Evolutionary conservation across 805 yeast species (phyloP).

Genomic region (Wickerhamomyces hampshirensis): DNA sequence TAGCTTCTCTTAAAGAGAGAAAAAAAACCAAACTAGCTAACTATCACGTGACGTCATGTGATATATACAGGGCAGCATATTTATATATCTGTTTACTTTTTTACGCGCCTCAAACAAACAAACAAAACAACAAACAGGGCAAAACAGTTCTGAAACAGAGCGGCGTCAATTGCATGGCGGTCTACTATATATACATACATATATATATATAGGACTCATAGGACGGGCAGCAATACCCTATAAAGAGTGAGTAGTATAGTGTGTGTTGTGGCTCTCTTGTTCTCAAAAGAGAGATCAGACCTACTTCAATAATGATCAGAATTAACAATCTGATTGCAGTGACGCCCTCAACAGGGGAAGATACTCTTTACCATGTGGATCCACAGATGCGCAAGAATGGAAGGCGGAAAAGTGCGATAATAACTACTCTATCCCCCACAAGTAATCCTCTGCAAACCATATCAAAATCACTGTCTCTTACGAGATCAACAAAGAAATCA

Average conservation of each 20-base stretch:
- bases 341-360: conserved; percentile 6
- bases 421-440: neutral
- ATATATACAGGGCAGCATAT: too few species aligned
- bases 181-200: too few species aligned
- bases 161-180: too few species aligned
- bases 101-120: neutral
- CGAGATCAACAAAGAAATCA: conserved; percentile 2
- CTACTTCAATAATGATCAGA: conserved; percentile 1
- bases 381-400: conserved; percentile 1
- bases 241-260: neutral
- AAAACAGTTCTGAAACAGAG: neutral
- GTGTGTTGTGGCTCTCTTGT: too few species aligned
- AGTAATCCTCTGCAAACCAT: conserved; percentile 6
- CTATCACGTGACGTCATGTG: too few species aligned
- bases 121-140: neutral
- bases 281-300: neutral
- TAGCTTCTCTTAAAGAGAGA: too few species aligned
- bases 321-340: conserved; percentile 9
- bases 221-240: too few species aligned
- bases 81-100: too few species aligned
- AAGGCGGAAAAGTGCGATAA: neutral
- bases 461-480: conserved; percentile 3
- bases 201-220: too few species aligned
- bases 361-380: conserved; percentile 4
- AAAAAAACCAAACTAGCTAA: too few species aligned